Percentiles rank a stretch among this genome's conserved stretches.
Evolutionary conservation across 441 rosid species (phyloP).

Genomic region (Adansonia madagascariensis): DNA sequence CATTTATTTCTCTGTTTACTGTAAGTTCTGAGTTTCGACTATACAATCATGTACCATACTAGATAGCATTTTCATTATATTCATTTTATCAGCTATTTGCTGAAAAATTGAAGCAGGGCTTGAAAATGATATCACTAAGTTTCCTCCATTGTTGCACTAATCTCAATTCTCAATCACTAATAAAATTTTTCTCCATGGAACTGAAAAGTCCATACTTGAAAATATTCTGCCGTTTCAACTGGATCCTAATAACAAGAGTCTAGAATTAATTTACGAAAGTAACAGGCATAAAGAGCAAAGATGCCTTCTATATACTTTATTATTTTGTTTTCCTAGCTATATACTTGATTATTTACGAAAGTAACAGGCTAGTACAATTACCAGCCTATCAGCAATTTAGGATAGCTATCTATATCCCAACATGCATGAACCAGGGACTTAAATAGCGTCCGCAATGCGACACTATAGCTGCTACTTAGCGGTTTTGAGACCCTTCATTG

Average conservation of each 20-base stretch:
- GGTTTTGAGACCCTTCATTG: too few relatives aligned
- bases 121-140: not conserved
- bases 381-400: not conserved
- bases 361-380: not conserved
- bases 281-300: not conserved
- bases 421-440: not conserved
- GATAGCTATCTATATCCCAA: not conserved
- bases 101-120: not conserved
- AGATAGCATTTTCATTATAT: too few relatives aligned
- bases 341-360: too few relatives aligned
- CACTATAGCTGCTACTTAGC: too few relatives aligned
- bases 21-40: constrained; percentile 39
- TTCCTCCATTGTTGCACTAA: not conserved
- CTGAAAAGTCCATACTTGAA: not conserved
- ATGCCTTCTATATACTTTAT: not conserved
- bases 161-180: not conserved
- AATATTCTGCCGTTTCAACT: not conserved
- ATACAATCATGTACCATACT: too few relatives aligned
- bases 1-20: constrained; percentile 61
- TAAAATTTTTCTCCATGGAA: not conserved
- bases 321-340: not conserved
- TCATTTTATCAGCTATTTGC: too few relatives aligned
- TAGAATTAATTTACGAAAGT: not conserved
- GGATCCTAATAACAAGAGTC: not conserved
- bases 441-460: too few relatives aligned